These are phyloP conservation scores for Colletotrichum euphorbiae DNA, from an alignment of 2,329 filamentous ascomycete species.

Conservation along the genomic window DNA sequence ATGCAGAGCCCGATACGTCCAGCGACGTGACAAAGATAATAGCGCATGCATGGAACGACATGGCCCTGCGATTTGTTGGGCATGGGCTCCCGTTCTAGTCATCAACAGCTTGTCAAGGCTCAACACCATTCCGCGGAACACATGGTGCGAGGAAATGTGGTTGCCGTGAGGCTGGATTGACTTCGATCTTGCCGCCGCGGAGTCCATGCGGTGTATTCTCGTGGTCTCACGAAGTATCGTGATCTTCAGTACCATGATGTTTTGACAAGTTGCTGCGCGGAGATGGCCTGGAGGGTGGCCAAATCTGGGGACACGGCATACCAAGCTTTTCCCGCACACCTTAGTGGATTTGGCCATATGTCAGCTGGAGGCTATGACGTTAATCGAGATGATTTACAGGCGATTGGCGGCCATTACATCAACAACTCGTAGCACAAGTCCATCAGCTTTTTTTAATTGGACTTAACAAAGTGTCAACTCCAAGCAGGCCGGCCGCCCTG, in stretches of 20 bases:
- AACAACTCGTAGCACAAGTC: constrained; percentile 17
- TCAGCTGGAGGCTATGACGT: background rate
- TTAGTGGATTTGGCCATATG: background rate
- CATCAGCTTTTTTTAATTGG: background rate
- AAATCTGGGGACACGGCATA: constrained; percentile 20
- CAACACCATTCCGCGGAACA: background rate
- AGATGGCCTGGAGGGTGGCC: background rate
- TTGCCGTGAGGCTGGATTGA: background rate
- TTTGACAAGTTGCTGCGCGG: constrained; percentile 1
- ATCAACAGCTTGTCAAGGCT: background rate
- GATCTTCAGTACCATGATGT: constrained; percentile 8
- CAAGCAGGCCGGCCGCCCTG: background rate
- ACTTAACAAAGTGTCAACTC: background rate
- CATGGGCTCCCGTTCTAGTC: background rate
- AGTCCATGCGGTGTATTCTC: background rate
- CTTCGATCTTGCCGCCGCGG: background rate
- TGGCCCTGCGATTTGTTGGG: background rate
- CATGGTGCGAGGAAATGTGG: background rate
- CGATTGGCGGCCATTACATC: background rate
- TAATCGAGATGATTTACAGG: background rate
- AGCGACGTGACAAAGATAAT: background rate
- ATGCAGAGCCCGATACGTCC: background rate
- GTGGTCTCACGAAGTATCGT: constrained; percentile 11
- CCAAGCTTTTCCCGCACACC: constrained; percentile 22
- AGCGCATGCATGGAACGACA: constrained; percentile 7